Conservation (phyloP, 257 asterid species). For the Asclepias syriaca region DNA sequence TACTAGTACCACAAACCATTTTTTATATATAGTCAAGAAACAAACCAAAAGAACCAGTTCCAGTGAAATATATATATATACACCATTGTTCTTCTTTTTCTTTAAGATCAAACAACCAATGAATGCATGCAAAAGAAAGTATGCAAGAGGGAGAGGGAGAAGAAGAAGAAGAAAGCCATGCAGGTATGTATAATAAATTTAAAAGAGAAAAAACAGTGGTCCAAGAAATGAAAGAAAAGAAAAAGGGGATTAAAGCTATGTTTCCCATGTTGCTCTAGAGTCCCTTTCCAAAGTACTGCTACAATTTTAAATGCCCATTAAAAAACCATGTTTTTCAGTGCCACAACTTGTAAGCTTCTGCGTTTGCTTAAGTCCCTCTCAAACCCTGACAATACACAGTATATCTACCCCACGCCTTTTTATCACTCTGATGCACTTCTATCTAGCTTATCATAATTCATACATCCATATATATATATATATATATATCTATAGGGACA, state of each 20-base stretch:
- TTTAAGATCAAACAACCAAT: not conserved
- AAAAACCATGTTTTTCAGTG: conserved; percentile 48
- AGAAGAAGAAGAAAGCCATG: conserved; percentile 10
- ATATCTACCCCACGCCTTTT: conserved; percentile 22
- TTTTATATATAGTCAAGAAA: conserved; percentile 12
- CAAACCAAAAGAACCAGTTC: conserved; percentile 9
- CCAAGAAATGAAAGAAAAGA: conserved; percentile 17
- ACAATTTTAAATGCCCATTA: conserved; percentile 29
- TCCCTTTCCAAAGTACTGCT: conserved; percentile 32
- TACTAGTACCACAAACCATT: not conserved
- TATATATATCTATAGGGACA: not conserved
- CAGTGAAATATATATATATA: not conserved
- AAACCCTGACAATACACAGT: conserved; percentile 28
- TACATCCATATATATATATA: too few species aligned
- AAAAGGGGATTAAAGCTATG: conserved; percentile 27
- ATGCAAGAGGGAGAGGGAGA: not conserved
- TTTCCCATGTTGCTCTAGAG: conserved; percentile 26
- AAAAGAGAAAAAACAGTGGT: conserved; percentile 2
- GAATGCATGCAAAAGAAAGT: conserved; percentile 1
- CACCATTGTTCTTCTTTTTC: not conserved
- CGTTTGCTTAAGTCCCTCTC: conserved; percentile 36
- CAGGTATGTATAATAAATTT: conserved; percentile 10
- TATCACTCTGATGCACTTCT: conserved; percentile 8
- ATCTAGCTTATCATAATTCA: conserved; percentile 16
- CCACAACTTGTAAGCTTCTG: conserved; percentile 40